These are phyloP conservation scores for Larix kaempferi DNA, from an alignment of 75 land plant genomes.

Conservation along the genomic window DNA sequence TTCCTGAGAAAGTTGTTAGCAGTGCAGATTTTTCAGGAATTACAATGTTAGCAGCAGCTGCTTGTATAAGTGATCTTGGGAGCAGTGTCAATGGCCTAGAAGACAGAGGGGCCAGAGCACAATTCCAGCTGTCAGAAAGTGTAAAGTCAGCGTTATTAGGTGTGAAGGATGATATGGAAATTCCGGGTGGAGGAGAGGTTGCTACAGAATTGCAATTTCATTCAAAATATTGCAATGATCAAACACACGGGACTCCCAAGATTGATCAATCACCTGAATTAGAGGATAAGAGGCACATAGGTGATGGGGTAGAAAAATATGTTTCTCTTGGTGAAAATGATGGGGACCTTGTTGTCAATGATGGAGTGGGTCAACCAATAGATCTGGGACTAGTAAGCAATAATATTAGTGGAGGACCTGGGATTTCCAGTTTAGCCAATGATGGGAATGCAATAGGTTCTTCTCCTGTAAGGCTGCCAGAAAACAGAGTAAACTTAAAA, in stretches of 20 bases:
- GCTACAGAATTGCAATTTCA: not conserved
- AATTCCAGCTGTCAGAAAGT: too few relatives aligned
- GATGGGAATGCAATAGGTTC: too few relatives aligned
- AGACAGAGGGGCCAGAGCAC: not conserved
- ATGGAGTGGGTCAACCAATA: too few relatives aligned
- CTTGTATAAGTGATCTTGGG: conserved; percentile 24
- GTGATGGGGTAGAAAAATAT: not conserved
- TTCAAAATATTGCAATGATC: not conserved
- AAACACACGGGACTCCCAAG: not conserved
- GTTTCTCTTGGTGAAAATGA: too few relatives aligned
- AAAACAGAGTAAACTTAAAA: not conserved
- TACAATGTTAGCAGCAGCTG: conserved; percentile 44
- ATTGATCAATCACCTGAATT: not conserved
- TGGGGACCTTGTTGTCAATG: too few relatives aligned
- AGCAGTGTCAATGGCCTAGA: not conserved
- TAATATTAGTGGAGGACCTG: too few relatives aligned
- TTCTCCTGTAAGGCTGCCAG: too few relatives aligned
- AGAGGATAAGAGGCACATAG: not conserved
- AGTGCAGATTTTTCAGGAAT: conserved; percentile 39
- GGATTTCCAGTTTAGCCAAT: too few relatives aligned
- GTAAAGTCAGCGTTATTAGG: not conserved
- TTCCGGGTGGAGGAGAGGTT: not conserved
- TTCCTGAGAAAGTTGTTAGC: not conserved
- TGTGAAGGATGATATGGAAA: not conserved
- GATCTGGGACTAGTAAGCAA: too few relatives aligned